Evolutionary conservation across 169 alveolate species (phyloP).

Genomic region (Plasmodium vinckei): DNA sequence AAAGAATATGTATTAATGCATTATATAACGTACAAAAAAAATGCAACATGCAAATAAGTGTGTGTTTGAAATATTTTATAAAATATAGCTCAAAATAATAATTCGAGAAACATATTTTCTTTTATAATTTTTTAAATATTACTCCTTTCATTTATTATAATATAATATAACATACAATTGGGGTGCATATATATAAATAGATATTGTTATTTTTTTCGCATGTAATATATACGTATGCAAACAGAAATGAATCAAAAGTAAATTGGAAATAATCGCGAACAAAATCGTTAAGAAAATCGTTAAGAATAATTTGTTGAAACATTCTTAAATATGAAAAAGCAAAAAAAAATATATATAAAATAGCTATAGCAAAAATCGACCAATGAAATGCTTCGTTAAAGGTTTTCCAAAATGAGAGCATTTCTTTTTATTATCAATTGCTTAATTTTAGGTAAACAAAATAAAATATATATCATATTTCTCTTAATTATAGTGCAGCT

Average conservation of each 20-base stretch:
- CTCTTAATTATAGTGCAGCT: neutral
- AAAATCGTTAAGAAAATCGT: conserved; percentile 12
- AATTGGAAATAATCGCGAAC: neutral
- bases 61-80: conserved; percentile 8
- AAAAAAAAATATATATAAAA: conserved; percentile 14
- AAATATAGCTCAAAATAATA: conserved; percentile 17
- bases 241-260: neutral
- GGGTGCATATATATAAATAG: neutral
- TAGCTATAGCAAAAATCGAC: conserved; percentile 4
- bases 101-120: neutral
- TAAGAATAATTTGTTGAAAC: neutral
- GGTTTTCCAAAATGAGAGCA: conserved; percentile 50
- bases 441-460: conserved; percentile 56
- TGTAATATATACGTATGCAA: neutral
- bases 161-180: neutral
- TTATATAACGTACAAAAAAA: conserved; percentile 2
- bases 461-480: neutral
- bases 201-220: neutral
- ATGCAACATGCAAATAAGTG: conserved; percentile 25
- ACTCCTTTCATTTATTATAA: neutral
- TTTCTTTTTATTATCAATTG: conserved; percentile 32
- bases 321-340: conserved; percentile 23
- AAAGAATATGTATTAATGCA: conserved; percentile 1
- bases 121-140: neutral
- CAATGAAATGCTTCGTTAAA: conserved; percentile 38